phyloP scores from a whole-genome alignment of 2,329 filamentous ascomycete species.

The Aulographum hederae region DNA sequence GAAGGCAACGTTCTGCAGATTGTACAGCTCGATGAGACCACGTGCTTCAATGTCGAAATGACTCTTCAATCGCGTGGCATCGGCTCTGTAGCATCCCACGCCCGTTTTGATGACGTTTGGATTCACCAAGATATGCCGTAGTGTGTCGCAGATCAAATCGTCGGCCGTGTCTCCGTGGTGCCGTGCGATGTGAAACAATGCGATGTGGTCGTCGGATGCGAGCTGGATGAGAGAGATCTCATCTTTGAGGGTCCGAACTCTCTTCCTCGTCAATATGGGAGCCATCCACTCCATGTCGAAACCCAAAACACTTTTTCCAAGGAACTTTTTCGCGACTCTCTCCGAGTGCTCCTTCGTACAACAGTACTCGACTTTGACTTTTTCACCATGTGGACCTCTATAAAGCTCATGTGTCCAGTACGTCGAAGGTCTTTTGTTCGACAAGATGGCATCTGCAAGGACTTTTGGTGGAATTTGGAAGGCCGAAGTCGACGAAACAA shows the following conservation, averaged over 20 bases:
- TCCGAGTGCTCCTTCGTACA: slow-evolving; percentile 49
- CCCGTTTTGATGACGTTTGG: slow-evolving; percentile 54
- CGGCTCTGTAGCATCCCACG: slow-evolving; percentile 52
- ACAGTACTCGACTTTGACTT: slow-evolving; percentile 63
- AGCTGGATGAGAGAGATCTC: slow-evolving; percentile 74
- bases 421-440: not conserved
- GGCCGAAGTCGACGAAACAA: no score
- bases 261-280: slow-evolving; percentile 24
- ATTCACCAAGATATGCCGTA: slow-evolving; percentile 57
- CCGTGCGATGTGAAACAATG: slow-evolving; percentile 61
- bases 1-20: slow-evolving; percentile 62
- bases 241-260: slow-evolving; percentile 35
- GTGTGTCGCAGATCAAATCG: slow-evolving; percentile 49
- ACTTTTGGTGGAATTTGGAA: not conserved
- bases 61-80: slow-evolving; percentile 48
- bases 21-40: slow-evolving; percentile 65
- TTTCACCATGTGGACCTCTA: slow-evolving; percentile 31
- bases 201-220: slow-evolving; percentile 58
- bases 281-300: slow-evolving; percentile 85
- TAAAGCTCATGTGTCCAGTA: slow-evolving; percentile 58
- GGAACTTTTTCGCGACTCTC: slow-evolving; percentile 44
- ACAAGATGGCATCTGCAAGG: not conserved
- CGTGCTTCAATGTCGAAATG: slow-evolving; percentile 44
- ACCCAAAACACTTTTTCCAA: slow-evolving; percentile 53
- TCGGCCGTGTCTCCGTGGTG: slow-evolving; percentile 21